Evolutionary conservation across 345 rosid genomes (phyloP).

Genomic region (Rhodomyrtus tomentosa): DNA sequence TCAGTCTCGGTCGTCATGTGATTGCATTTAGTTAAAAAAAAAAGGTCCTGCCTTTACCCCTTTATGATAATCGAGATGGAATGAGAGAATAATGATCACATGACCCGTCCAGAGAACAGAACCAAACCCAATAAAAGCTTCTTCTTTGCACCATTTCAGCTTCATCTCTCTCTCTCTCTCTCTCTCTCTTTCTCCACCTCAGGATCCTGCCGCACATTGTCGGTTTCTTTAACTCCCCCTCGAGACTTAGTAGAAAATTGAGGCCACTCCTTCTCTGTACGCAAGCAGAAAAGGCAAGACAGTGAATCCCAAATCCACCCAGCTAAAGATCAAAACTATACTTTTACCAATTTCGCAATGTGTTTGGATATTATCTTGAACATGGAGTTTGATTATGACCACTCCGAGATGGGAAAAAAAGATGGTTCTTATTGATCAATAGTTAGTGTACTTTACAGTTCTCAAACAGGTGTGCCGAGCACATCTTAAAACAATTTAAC

Average conservation of each 20-base stretch:
- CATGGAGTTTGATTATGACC: background rate
- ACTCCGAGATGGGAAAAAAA: background rate
- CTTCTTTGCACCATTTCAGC: background rate
- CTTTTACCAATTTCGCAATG: background rate
- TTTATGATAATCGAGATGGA: background rate
- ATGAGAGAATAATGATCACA: background rate
- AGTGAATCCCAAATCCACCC: background rate
- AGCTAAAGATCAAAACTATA: background rate
- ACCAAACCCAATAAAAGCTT: background rate
- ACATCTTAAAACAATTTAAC: rapidly evolving
- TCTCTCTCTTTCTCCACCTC: background rate
- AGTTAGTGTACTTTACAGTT: background rate
- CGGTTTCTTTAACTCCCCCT: background rate
- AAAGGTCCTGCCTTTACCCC: background rate
- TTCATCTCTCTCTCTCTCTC: background rate
- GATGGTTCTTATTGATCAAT: background rate
- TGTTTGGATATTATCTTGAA: background rate
- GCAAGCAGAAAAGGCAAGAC: background rate
- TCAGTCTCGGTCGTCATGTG: background rate
- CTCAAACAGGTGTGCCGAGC: background rate
- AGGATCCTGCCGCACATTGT: background rate
- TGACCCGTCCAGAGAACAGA: background rate
- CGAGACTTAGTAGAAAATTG: background rate
- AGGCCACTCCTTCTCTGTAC: background rate
- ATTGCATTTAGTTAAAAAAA: background rate